Percentiles rank a stretch among this genome's conserved stretches.
Conservation (phyloP, 495 filamentous ascomycete genomes). For the Pyrenula aspistea region DNA sequence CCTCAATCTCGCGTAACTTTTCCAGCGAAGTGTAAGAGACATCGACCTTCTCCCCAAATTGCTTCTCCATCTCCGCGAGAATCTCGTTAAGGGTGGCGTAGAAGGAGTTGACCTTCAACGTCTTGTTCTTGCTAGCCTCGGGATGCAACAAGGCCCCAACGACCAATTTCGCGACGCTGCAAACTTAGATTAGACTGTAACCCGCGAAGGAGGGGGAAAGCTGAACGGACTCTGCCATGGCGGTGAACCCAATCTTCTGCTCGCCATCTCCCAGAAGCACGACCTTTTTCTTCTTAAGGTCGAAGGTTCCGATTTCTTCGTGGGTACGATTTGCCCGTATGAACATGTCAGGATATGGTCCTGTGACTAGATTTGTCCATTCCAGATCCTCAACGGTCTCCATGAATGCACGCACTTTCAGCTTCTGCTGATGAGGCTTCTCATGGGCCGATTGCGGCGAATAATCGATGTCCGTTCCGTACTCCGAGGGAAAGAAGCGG, state of each 20-base stretch:
- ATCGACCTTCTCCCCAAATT: conserved; percentile 43
- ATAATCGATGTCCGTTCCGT: conserved; percentile 65
- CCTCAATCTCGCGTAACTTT: conserved; percentile 38
- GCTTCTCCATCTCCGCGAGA: conserved; percentile 51
- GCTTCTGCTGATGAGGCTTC: conserved; percentile 58
- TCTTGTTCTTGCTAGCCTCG: conserved; percentile 35
- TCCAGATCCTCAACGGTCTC: conserved; percentile 39
- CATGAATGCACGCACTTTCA: conserved; percentile 49
- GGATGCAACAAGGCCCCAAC: conserved; percentile 45
- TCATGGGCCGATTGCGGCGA: conserved; percentile 43
- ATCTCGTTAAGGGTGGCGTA: conserved; percentile 50
- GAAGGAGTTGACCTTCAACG: conserved; percentile 60
- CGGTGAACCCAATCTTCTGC: conserved; percentile 48
- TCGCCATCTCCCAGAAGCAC: conserved; percentile 45
- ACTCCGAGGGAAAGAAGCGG: conserved; percentile 63
- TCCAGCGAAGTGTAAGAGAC: conserved; percentile 41
- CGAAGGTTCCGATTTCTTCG: conserved; percentile 35
- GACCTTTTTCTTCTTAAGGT: conserved; percentile 40
- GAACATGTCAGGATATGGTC: conserved; percentile 52
- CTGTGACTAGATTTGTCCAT: conserved; percentile 57
- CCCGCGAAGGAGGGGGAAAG: background rate
- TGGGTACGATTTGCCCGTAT: background rate
- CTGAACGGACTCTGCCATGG: conserved; percentile 50
- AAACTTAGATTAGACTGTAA: conserved; percentile 2
- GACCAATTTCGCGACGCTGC: conserved; percentile 55